These are phyloP conservation scores for Auriculariales sp. DNA, from an alignment of 768 basidiomycete genomes.

Conservation along the genomic window DNA sequence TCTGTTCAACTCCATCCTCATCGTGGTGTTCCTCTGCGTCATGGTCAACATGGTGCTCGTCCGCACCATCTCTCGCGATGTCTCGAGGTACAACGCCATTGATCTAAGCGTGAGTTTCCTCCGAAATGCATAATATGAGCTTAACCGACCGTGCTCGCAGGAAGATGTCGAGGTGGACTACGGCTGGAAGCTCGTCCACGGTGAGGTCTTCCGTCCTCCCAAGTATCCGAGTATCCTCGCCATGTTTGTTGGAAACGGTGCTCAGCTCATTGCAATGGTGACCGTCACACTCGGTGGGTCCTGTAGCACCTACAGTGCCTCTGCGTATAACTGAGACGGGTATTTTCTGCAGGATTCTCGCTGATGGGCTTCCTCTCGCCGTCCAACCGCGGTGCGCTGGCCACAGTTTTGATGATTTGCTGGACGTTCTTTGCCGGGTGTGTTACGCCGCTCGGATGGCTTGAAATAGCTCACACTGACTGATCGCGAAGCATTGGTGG, in stretches of 20 bases:
- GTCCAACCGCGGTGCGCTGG: constrained; percentile 86
- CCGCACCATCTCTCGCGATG: constrained; percentile 79
- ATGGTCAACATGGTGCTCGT: constrained; percentile 90
- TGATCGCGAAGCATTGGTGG: constrained; percentile 53
- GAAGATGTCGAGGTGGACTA: constrained; percentile 96
- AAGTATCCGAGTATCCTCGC: constrained; percentile 62
- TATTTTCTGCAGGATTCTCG: constrained; percentile 56
- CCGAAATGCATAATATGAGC: constrained; percentile 1
- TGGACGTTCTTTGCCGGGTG: constrained; percentile 89
- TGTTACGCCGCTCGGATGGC: constrained; percentile 10
- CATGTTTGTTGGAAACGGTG: constrained; percentile 80
- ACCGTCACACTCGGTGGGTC: constrained; percentile 64
- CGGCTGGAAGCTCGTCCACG: constrained; percentile 97
- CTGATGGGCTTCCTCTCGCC: constrained; percentile 88
- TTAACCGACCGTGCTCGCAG: constrained; percentile 23
- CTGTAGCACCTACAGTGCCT: neutral
- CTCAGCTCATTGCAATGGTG: constrained; percentile 77
- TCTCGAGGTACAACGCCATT: constrained; percentile 87
- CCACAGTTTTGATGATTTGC: constrained; percentile 86
- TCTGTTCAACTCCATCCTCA: constrained; percentile 81
- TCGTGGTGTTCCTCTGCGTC: constrained; percentile 77
- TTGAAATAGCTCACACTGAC: constrained; percentile 2
- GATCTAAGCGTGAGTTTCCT: constrained; percentile 57
- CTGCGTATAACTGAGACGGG: neutral
- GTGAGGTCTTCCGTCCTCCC: constrained; percentile 88